Evolutionary conservation across 352 stramenopile genomes (phyloP).

Genomic region (Elongisporangium undulatum): DNA sequence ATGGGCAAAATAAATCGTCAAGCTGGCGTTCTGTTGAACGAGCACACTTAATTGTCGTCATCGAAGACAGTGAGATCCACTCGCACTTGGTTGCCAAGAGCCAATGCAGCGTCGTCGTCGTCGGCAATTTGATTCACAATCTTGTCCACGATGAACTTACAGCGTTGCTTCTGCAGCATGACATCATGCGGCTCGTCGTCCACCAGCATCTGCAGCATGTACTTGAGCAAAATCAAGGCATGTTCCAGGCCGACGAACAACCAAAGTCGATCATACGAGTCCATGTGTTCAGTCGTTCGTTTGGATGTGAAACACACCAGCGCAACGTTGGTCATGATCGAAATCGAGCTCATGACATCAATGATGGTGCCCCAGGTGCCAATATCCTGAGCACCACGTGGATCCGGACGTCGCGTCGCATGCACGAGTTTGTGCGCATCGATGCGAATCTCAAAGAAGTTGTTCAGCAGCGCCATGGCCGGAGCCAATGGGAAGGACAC

Average conservation of each 20-base stretch:
- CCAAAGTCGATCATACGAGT: slow-evolving; percentile 42
- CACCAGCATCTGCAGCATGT: slow-evolving; percentile 57
- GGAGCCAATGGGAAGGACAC: slow-evolving; percentile 90
- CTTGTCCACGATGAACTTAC: slow-evolving; percentile 68
- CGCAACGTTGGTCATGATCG: slow-evolving; percentile 92
- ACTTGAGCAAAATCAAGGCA: slow-evolving; percentile 62
- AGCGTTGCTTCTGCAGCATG: slow-evolving; percentile 63
- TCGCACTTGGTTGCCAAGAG: slow-evolving; percentile 75
- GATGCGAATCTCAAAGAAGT: slow-evolving; percentile 91
- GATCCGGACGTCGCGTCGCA: slow-evolving; percentile 64
- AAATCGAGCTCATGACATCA: slow-evolving; percentile 82
- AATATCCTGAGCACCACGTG: slow-evolving; percentile 83
- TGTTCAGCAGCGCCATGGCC: slow-evolving; percentile 86
- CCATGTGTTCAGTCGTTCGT: slow-evolving; percentile 39
- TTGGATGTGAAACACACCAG: slow-evolving; percentile 90
- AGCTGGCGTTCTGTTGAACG: background rate
- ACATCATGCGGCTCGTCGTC: slow-evolving; percentile 70
- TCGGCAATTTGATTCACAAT: slow-evolving; percentile 71
- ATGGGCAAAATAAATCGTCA: background rate
- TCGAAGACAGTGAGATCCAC: slow-evolving; percentile 79
- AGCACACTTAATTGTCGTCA: slow-evolving; percentile 42
- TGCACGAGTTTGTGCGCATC: slow-evolving; percentile 85
- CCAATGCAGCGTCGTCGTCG: slow-evolving; percentile 57
- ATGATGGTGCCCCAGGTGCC: slow-evolving; percentile 92
- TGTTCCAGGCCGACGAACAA: slow-evolving; percentile 69